A percentile compares a stretch with the other conserved stretches of the same genome.
Conservation (phyloP, 1,139 yeast genomes). For the Candida tetrigidarum region DNA sequence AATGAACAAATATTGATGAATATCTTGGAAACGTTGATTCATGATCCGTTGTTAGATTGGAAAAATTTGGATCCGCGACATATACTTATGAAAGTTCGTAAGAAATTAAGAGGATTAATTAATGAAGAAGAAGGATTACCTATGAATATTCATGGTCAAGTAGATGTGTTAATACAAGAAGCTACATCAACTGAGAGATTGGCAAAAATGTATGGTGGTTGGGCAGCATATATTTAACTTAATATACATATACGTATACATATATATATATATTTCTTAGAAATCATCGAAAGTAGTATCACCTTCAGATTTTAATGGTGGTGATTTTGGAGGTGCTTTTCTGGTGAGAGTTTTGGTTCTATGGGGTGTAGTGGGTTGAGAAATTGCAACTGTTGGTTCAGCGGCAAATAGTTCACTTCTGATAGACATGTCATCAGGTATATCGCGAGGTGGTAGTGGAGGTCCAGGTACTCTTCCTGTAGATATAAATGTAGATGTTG, state of each 20-base stretch:
- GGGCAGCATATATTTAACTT: conserved; percentile 68
- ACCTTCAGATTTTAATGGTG: conserved; percentile 8
- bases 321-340: conserved; percentile 16
- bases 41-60: conserved; percentile 90
- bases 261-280: not conserved
- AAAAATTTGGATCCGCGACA: conserved; percentile 56
- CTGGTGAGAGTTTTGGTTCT: conserved; percentile 11
- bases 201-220: conserved; percentile 91
- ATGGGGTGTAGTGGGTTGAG: conserved; percentile 14
- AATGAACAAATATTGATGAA: conserved; percentile 92
- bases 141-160: conserved; percentile 91
- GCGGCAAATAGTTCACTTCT: conserved; percentile 14
- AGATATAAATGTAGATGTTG: too few relatives aligned
- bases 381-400: conserved; percentile 19
- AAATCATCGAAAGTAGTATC: not conserved
- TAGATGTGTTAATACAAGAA: conserved; percentile 83
- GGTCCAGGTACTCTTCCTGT: not conserved
- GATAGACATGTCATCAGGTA: conserved; percentile 11
- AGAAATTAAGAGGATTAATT: conserved; percentile 80
- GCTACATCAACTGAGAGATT: conserved; percentile 76
- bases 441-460: conserved; percentile 8
- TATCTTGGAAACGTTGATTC: conserved; percentile 86
- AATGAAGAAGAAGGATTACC: conserved; percentile 84
- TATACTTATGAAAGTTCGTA: conserved; percentile 75
- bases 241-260: not conserved